phyloP scores from a whole-genome alignment of 257 asterid species.

The Solanum rostratum region DNA sequence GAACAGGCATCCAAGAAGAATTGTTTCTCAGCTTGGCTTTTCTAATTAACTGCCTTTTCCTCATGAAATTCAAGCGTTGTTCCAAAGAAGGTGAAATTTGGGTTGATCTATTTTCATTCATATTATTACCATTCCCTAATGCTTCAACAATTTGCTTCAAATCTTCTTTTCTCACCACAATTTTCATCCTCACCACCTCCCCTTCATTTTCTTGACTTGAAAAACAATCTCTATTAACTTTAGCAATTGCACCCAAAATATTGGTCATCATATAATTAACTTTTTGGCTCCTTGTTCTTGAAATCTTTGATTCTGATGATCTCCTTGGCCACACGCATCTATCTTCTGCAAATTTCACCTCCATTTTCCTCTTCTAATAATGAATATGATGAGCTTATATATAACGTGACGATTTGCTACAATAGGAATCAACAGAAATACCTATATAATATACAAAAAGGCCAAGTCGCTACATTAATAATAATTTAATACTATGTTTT shows the following conservation, averaged over 20 bases:
- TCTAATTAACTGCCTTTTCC: background rate
- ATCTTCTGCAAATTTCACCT: background rate
- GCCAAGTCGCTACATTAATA: background rate
- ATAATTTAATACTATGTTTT: background rate
- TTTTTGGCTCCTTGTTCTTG: background rate
- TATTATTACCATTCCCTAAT: background rate
- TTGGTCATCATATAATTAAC: background rate
- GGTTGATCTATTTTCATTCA: background rate
- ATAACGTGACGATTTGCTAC: background rate
- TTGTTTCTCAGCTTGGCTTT: background rate
- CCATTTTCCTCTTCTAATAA: background rate
- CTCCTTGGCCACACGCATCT: background rate
- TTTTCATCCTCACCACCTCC: background rate
- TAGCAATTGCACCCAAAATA: background rate
- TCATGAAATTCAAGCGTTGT: background rate
- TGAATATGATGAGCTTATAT: background rate
- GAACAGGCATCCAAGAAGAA: background rate
- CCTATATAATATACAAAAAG: background rate
- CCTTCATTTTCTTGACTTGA: background rate
- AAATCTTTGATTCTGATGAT: background rate
- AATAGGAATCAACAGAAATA: background rate
- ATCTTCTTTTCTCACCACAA: background rate
- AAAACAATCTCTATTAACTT: background rate
- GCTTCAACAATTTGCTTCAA: background rate
- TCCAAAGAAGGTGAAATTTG: background rate